A percentile compares a stretch with the other conserved stretches of the same genome.
These are phyloP conservation scores for Gastrolobium bilobum DNA, from an alignment of 306 rosid genomes.

Conservation along the genomic window DNA sequence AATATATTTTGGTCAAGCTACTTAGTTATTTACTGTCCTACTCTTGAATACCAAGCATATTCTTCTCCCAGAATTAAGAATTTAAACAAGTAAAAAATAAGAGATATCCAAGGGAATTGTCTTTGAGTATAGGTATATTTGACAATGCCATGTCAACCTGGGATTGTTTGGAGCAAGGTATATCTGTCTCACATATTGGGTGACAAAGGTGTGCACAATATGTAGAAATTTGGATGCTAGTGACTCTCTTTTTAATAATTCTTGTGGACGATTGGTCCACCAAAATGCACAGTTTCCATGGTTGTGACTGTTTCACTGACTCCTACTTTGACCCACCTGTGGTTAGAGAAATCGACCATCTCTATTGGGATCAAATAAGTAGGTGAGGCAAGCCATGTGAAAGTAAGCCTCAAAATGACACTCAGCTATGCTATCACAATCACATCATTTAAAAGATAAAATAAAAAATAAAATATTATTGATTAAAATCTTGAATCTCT, in stretches of 20 bases:
- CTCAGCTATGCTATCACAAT: conserved; percentile 68
- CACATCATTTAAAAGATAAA: conserved; percentile 59
- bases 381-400: conserved; percentile 79
- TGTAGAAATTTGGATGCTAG: conserved; percentile 60
- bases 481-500: conserved; percentile 61
- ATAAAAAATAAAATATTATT: conserved; percentile 40
- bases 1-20: conserved; percentile 5
- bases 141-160: conserved; percentile 56
- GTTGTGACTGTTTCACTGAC: conserved; percentile 63
- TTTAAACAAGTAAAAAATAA: neutral
- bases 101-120: neutral
- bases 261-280: conserved; percentile 54
- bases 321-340: conserved; percentile 81
- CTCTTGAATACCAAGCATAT: neutral
- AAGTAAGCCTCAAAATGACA: conserved; percentile 64
- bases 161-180: conserved; percentile 53
- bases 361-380: conserved; percentile 67
- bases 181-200: conserved; percentile 53
- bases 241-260: conserved; percentile 53
- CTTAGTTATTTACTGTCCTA: neutral
- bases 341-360: conserved; percentile 88
- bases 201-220: conserved; percentile 52
- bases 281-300: conserved; percentile 62
- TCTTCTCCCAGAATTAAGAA: conserved; percentile 31
- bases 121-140: conserved; percentile 26